Evolutionary conservation across 768 basidiomycete species (phyloP).

Genomic region (Psilocybe cyanescens): DNA sequence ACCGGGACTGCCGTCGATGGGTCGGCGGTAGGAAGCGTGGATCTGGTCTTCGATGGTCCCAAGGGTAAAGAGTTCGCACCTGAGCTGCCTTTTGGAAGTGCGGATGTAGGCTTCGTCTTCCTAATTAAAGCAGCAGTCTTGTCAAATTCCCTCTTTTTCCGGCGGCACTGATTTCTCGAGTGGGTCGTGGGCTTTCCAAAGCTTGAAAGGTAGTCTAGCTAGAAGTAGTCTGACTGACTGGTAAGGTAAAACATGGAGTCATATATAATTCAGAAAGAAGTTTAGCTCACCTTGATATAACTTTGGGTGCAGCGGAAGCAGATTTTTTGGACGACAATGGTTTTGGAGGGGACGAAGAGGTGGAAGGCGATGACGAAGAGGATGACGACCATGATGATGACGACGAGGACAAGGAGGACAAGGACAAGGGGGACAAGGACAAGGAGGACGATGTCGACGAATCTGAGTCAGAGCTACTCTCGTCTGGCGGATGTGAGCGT

Average conservation of each 20-base stretch:
- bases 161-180: conserved; percentile 59
- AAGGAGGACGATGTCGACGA: conserved; percentile 30
- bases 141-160: conserved; percentile 41
- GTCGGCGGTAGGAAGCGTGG: background rate
- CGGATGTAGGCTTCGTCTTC: background rate
- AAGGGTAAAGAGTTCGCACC: conserved; percentile 50
- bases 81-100: conserved; percentile 33
- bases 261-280: too few species aligned
- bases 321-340: conserved; percentile 24
- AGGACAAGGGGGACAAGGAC: conserved; percentile 23
- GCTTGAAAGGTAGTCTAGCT: conserved; percentile 29
- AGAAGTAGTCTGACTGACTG: too few species aligned
- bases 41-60: conserved; percentile 23
- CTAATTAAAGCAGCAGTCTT: conserved; percentile 2
- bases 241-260: too few species aligned
- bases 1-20: background rate
- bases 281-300: background rate
- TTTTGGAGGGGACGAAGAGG: conserved; percentile 27
- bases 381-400: conserved; percentile 24
- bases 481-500: background rate
- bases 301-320: background rate
- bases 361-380: conserved; percentile 17
- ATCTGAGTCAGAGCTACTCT: conserved; percentile 14
- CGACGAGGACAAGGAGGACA: conserved; percentile 20
- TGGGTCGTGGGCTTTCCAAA: conserved; percentile 63